A percentile compares a stretch with the other conserved stretches of the same genome.
phyloP scores from a whole-genome alignment of 1,139 yeast species.

The Protomyces arabidopsidicola region DNA sequence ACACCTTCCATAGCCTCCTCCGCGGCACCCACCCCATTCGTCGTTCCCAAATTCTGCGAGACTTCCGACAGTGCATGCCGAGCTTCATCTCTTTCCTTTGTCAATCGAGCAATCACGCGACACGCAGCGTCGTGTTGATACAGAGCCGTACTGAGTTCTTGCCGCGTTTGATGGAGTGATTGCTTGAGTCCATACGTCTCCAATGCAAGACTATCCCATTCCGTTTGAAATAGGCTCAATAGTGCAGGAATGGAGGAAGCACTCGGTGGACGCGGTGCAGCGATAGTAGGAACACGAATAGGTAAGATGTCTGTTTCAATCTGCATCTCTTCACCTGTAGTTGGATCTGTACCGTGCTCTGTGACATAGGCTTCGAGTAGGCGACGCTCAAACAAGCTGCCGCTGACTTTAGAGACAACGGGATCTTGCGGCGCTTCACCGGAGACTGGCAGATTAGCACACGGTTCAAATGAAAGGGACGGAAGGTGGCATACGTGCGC shows the following conservation, averaged over 20 bases:
- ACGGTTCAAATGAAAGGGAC: not conserved
- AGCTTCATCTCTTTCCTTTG: constrained; percentile 72
- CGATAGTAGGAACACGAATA: constrained; percentile 41
- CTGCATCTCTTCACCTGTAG: constrained; percentile 57
- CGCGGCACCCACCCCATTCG: not conserved
- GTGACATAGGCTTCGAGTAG: constrained; percentile 59
- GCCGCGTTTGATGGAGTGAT: constrained; percentile 60
- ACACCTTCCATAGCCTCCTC: constrained; percentile 3
- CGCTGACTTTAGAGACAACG: constrained; percentile 31
- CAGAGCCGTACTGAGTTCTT: constrained; percentile 62
- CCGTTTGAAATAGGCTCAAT: constrained; percentile 70
- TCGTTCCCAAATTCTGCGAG: not conserved
- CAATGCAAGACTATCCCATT: constrained; percentile 83
- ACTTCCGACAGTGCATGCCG: constrained; percentile 53
- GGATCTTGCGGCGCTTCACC: constrained; percentile 25
- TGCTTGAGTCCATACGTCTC: constrained; percentile 74
- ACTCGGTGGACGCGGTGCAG: constrained; percentile 51
- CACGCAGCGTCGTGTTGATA: constrained; percentile 89
- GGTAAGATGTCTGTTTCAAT: constrained; percentile 54
- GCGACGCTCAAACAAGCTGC: constrained; percentile 60
- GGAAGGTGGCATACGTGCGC: not conserved
- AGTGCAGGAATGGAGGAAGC: constrained; percentile 72
- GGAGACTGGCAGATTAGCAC: constrained; percentile 3
- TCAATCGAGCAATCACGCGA: constrained; percentile 70
- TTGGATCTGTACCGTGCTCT: constrained; percentile 70